Base-by-base conservation (phyloP, 495 filamentous ascomycete species). In the Neurospora pannonica region DNA sequence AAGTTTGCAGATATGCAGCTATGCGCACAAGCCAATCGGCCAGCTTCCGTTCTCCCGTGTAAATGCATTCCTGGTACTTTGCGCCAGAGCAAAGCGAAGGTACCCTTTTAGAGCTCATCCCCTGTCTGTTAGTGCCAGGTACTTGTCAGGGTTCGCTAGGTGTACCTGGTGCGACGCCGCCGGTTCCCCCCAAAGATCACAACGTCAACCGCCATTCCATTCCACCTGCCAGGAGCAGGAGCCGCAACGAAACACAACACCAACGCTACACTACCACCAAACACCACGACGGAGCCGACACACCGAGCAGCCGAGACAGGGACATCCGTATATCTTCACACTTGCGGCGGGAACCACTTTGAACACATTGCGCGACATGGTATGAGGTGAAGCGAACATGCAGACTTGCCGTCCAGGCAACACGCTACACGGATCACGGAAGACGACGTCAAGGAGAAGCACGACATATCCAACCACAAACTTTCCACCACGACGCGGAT, bases 311-410 rank as follows among this genome's bases (percentile, higher is more conserved):
- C 72, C 19, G 10, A 43, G 36, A 34, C 36, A 46, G 7, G 3
- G 21, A 21, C 70, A 40, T 28, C 34, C 19, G 6, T 1, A 15
- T 37, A 15, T 71, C 21, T 19, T 15, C 3, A 71, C 7, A 42
- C 70, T 39, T 38, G 34, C 70, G 34, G 40, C 19, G 5, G 62
- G 13, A 60, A 62, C 54, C 28, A 67, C 15, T 1, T 3, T 67
- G 54, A 67, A 34, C 54, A 67, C 28, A 19, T 67, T 67, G 54
- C 75, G 28, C 75, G 77, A 77, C 31, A 78, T 78, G 77, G 71
- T 77, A 69, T 77, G 76, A 77, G 71, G 54, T 39, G 38, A 43
- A 72, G 17, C 24, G 36, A 67, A 71, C 67, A 38, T 28, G 71
- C 31, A 71, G 42, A 67, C 54, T 67, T 38, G 43, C 70, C 40